phyloP scores from a whole-genome alignment of 148 eudicot species.

The Vaccinium darrowii region DNA sequence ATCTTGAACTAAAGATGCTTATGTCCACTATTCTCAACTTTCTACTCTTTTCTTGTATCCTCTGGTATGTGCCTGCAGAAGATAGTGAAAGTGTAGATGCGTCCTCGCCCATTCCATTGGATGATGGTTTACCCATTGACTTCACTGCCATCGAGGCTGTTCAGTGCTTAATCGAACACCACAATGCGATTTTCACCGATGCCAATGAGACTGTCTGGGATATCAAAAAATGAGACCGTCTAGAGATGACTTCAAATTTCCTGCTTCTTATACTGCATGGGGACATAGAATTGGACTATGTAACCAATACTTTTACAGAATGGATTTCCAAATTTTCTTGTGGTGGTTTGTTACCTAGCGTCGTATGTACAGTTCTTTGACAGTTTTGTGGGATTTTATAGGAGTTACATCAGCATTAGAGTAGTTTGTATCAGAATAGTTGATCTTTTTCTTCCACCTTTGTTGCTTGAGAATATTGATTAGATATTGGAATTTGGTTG shows the following conservation, averaged over 20 bases:
- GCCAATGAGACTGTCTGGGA: constrained; percentile 83
- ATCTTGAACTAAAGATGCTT: neutral
- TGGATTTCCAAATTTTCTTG: neutral
- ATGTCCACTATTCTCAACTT: neutral
- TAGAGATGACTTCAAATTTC: constrained; percentile 51
- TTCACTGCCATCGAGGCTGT: constrained; percentile 78
- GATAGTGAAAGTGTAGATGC: constrained; percentile 67
- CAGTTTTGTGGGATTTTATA: neutral
- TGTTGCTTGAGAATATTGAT: neutral
- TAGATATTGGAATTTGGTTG: neutral
- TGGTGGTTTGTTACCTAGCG: neutral
- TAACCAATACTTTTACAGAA: constrained; percentile 9
- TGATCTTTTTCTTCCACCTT: neutral
- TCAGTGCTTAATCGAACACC: constrained; percentile 86
- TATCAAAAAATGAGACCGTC: constrained; percentile 49
- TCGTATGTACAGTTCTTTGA: neutral
- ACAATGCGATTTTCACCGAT: constrained; percentile 84
- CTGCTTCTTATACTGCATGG: neutral
- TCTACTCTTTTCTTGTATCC: neutral
- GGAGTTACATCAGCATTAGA: neutral
- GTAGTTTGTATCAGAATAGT: neutral
- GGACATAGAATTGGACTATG: constrained; percentile 5
- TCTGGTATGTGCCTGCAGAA: constrained; percentile 34
- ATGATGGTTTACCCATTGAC: constrained; percentile 78
- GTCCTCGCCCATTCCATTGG: constrained; percentile 82